Evolutionary conservation across 192 early-diverging fungal genomes (phyloP).

Genomic region (Rhizophagus sp.): DNA sequence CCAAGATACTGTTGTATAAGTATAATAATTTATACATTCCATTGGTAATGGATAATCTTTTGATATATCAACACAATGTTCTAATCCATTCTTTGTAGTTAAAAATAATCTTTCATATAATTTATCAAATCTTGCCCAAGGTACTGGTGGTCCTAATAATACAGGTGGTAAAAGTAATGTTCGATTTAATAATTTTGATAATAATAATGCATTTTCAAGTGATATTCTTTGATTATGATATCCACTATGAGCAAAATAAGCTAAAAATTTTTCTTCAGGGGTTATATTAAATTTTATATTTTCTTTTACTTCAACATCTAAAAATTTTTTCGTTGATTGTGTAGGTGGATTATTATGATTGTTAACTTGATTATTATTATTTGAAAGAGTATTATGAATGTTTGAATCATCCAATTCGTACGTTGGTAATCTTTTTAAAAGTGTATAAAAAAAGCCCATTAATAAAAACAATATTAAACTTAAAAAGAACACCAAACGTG

Average conservation of each 20-base stretch:
- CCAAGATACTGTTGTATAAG: conserved; percentile 59
- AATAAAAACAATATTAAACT: neutral
- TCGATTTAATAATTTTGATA: conserved; percentile 56
- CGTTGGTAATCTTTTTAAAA: neutral
- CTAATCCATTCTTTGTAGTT: conserved; percentile 54
- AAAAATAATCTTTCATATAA: conserved; percentile 51
- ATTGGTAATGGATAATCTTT: conserved; percentile 44
- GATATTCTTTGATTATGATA: conserved; percentile 59
- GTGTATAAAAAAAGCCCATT: neutral
- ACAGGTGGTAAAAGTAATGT: conserved; percentile 53
- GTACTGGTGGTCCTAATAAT: conserved; percentile 53
- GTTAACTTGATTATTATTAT: neutral
- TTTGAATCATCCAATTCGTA: neutral
- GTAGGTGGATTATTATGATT: neutral
- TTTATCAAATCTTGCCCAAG: conserved; percentile 50
- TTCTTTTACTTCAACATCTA: neutral
- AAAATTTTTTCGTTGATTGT: neutral
- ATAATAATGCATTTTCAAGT: conserved; percentile 56
- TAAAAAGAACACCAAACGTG: neutral
- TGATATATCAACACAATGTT: conserved; percentile 46
- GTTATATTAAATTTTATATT: neutral
- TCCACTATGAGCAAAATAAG: conserved; percentile 57
- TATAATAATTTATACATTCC: conserved; percentile 58
- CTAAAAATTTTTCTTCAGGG: conserved; percentile 49
- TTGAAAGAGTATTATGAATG: neutral